Evolutionary conservation across 345 rosid species (phyloP).

Genomic region (Isatis tinctoria): DNA sequence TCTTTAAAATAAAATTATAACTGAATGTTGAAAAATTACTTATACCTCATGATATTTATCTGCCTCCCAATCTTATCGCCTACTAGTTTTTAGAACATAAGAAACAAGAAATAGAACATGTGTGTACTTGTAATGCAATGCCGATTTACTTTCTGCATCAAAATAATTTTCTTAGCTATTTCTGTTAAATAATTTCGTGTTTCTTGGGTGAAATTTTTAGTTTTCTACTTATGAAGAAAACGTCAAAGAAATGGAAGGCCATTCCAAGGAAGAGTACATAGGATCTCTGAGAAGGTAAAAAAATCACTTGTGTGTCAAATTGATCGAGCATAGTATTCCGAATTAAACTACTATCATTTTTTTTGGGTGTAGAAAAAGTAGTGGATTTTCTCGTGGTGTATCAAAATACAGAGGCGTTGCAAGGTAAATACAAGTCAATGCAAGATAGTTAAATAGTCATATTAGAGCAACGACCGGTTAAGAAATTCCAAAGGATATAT

Average conservation of each 20-base stretch:
- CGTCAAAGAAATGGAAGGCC: constrained; percentile 71
- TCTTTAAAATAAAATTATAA: background rate
- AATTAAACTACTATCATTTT: background rate
- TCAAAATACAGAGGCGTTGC: constrained; percentile 97
- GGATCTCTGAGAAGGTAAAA: constrained; percentile 81
- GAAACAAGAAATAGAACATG: background rate
- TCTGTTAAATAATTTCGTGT: background rate
- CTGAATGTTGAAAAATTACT: background rate
- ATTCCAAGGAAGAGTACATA: constrained; percentile 78
- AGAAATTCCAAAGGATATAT: background rate
- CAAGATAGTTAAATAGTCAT: background rate
- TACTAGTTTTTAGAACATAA: background rate
- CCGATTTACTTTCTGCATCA: background rate
- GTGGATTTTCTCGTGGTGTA: constrained; percentile 94
- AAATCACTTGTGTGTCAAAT: background rate
- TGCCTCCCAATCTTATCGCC: background rate
- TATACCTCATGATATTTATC: constrained; percentile 7
- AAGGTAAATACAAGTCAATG: constrained; percentile 41
- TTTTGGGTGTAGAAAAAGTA: constrained; percentile 67
- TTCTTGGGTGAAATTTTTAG: constrained; percentile 30
- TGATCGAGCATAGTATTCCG: background rate
- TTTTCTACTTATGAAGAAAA: constrained; percentile 51
- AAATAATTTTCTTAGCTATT: background rate
- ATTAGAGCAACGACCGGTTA: background rate
- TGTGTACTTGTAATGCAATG: background rate